Base-by-base conservation (phyloP, 495 filamentous ascomycete species). In the Pyrenopolyporus hunteri region DNA sequence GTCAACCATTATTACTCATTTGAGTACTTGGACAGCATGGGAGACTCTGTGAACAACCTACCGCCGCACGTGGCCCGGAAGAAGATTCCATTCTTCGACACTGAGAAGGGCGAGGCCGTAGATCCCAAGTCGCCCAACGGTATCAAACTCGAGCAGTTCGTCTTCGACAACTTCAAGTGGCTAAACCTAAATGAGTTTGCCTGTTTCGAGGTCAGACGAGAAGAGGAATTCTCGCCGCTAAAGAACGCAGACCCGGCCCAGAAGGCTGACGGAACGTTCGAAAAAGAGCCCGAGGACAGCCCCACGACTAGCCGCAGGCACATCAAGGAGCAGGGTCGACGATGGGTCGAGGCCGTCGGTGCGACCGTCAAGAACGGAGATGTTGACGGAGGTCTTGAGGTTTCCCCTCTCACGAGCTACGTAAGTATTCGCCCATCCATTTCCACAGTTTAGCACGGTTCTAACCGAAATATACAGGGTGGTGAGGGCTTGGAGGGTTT, bases 1-100 rank as follows among this genome's bases (percentile, higher is more conserved):
- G 94, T 99, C 77, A 99, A 99, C 82, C 94, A 99, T 81, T 99
- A 97, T 83, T 99, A 99, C 80, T 93, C 89, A 28, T 95, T 92
- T 82, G 79, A 84, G 53, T 99, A 97, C 81, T 82, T 99, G 44
- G 89, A 96, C 72, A 87, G 83, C 36, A 96, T 98, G 64, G 91
- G 93, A 45, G 80, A 86, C 64, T 96, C 88, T 87, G 84, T 85
- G 14, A 86, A 93, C 77, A 83, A 84, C 63, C 83, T 99, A 23
- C 94, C 93, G 2, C 95, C 97, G 71, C 94, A 99, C 79, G 87
- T 99, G 42, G 94, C 94, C 28, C 83, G 86, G 68, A 99, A 99
- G 89, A 99, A 99, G 89, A 99, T 99, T 58, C 91, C 93, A 6
- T 89, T 86, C 74, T 82, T 91, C 52, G 82, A 97, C 68, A 78